Evolutionary conservation across 169 alveolate genomes (phyloP), one percentile per base, ranked within the genome.

Genomic region (Blepharisma undulans): DNA sequence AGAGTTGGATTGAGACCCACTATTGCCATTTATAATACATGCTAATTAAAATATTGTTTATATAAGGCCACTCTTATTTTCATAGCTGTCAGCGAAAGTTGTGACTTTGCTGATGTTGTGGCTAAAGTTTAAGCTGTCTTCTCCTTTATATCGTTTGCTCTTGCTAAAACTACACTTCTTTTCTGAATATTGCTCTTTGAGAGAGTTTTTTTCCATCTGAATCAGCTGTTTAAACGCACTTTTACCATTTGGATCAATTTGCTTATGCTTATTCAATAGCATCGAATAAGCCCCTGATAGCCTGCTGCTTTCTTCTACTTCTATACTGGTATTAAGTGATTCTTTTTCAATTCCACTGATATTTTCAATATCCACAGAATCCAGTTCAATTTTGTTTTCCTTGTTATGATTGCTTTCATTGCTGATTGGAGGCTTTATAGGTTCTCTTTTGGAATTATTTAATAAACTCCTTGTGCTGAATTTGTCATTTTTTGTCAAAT

Each of bases 1-100:
- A 71, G 25, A n/a, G 84, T 21, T 22, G 91, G 91, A 32, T 86
- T 86, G 10, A 22, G 27, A n/a, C 72, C 87, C 34, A 79, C 66
- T 48, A 48, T 74, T 48, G 66, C 66, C 66, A 48, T 48, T 48
- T 48, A 48, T 48, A 48, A 48, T 48, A 48, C 66, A 48, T 48
- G 7, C 66, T 48, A 48, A 48, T 48, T 48, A 48, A 48, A 48
- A 48, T 48, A 48, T 48, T 48, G 66, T 5, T 48, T 48, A 48
- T 48, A 48, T 48, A 48, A 48, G 66, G 66, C 66, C 66, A 48
- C 66, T 48, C 66, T 48, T 48, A 48, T 48, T 48, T 48, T 48
- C 66, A 48, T 48, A 48, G 66, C 66, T 48, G 66, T 48, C 66
- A 48, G 66, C 66, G 10, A 48, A 48, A 48, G 66, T 48, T 48